phyloP scores from a whole-genome alignment of 2,329 filamentous ascomycete species.

The Stemphylium beticola region DNA sequence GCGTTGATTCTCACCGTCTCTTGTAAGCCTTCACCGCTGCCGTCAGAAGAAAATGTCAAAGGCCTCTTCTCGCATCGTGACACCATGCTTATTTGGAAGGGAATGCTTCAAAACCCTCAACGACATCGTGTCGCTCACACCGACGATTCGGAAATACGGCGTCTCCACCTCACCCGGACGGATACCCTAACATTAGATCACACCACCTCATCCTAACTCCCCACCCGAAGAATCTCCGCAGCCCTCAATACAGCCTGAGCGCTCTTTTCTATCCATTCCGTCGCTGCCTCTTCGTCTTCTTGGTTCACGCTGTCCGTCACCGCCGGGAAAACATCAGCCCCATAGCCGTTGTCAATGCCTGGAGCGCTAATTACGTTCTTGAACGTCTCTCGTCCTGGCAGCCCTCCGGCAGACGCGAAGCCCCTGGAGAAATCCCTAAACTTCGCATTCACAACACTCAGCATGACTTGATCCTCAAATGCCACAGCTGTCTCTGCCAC shows the following conservation, averaged over 20 bases:
- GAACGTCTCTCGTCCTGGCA: neutral
- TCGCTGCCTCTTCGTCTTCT: neutral
- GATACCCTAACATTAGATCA: neutral
- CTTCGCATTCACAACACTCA: neutral
- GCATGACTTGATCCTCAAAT: neutral
- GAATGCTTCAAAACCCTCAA: too few relatives aligned
- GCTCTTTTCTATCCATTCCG: neutral
- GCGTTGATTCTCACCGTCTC: too few relatives aligned
- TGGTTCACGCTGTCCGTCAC: constrained; percentile 1
- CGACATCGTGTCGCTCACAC: too few relatives aligned
- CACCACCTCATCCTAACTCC: neutral
- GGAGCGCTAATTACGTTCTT: constrained; percentile 1
- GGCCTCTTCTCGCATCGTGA: too few relatives aligned
- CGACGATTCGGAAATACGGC: too few relatives aligned
- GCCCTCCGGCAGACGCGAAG: neutral
- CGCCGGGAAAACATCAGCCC: neutral
- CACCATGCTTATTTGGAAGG: too few relatives aligned
- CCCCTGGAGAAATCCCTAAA: neutral
- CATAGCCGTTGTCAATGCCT: constrained; percentile 2
- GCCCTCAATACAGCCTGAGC: neutral
- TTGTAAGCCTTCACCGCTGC: too few relatives aligned
- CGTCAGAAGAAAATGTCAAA: too few relatives aligned
- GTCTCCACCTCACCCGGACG: too few relatives aligned
- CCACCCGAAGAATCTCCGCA: constrained; percentile 3
- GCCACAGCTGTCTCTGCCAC: neutral